Evolutionary conservation across 805 yeast species (phyloP).

Genomic region (Candida oleophila): DNA sequence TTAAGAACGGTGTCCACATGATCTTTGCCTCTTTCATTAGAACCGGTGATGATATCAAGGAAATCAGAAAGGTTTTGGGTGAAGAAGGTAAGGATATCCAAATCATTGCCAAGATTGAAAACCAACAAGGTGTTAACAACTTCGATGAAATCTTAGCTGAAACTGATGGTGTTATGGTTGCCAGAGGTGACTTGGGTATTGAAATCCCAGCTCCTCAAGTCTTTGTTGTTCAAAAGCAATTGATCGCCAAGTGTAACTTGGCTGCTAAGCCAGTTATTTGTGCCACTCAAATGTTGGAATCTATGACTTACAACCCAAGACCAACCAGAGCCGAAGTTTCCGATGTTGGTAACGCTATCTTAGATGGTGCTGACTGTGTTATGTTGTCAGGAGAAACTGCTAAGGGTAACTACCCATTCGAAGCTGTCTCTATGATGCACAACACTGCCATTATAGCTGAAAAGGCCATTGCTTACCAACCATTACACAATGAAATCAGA

Average conservation of each 20-base stretch:
- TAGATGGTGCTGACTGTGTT: slow-evolving; percentile 99
- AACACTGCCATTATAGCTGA: slow-evolving; percentile 96
- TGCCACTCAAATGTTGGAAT: slow-evolving; percentile 99
- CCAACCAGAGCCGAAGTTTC: slow-evolving; percentile 99
- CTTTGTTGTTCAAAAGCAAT: slow-evolving; percentile 96
- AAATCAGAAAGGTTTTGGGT: slow-evolving; percentile 92
- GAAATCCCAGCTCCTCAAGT: slow-evolving; percentile 99
- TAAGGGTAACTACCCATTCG: slow-evolving; percentile 97
- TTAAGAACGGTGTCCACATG: slow-evolving; percentile 97
- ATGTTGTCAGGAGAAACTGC: slow-evolving; percentile 99
- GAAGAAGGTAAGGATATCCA: slow-evolving; percentile 96
- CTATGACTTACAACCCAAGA: slow-evolving; percentile 99
- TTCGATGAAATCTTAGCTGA: slow-evolving; percentile 91
- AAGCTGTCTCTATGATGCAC: slow-evolving; percentile 99
- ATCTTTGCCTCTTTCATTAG: slow-evolving; percentile 98
- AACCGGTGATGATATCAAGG: slow-evolving; percentile 83
- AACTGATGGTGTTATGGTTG: slow-evolving; percentile 99
- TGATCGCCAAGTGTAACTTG: slow-evolving; percentile 98
- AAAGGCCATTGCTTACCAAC: slow-evolving; percentile 88
- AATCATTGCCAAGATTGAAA: slow-evolving; percentile 96
- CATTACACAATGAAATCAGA: slow-evolving; percentile 85
- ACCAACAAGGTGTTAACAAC: slow-evolving; percentile 99
- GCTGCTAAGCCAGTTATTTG: slow-evolving; percentile 99
- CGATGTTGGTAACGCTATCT: slow-evolving; percentile 98
- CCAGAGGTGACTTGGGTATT: slow-evolving; percentile 99